Base-by-base conservation (phyloP, 164 flowering plant species). In the Stephania cephalantha region DNA sequence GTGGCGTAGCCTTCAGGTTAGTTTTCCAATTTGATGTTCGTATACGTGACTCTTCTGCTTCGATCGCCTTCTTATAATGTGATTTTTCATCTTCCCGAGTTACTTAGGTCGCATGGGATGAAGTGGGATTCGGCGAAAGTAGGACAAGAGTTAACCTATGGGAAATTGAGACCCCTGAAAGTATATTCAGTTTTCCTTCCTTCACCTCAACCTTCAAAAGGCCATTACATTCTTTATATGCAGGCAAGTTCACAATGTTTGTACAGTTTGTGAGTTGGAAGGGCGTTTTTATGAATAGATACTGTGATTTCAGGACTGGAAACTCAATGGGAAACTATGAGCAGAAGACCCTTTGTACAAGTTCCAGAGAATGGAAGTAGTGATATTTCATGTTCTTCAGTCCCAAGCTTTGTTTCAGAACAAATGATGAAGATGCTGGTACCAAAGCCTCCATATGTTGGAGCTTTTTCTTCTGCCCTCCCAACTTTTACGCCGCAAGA, bases 141-240 rank as follows among this genome's bases (percentile, higher is more conserved):
- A 97, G 83, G 64, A 90, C 78, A 55, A 82, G 98, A 79, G 97
- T 96, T 71, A 89, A 92, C 79, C 77, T 95, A 18, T 94, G 99
- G 99, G 98, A 96, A 67, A 88, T 96, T 44, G 98, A 96, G 81
- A 91, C 95, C 63, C 97, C 99, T 7, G 97, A 96, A 78, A 91
- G 90, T 80, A 90, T 92, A 30, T 96, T 92, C 77, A 82, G 90
- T 25, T 96, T 90, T 84, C 97, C 97, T 76, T 86, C 97, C 50
- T 78, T 93, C 67, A 85, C 94, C 25, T 87, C 98, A 50, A 80
- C 89, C 73, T 85, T 92, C 64, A 92, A 94, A 79, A 87, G 98
- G 20, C 91, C 97, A 7, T 76, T 88, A 17, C 88, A 83, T 73
- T 20, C 91, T 67, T 87, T 87, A 61, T 85, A 78, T 74, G 71